These are phyloP conservation scores for Acer saccharum DNA, from an alignment of 345 rosid genomes.

Conservation along the genomic window DNA sequence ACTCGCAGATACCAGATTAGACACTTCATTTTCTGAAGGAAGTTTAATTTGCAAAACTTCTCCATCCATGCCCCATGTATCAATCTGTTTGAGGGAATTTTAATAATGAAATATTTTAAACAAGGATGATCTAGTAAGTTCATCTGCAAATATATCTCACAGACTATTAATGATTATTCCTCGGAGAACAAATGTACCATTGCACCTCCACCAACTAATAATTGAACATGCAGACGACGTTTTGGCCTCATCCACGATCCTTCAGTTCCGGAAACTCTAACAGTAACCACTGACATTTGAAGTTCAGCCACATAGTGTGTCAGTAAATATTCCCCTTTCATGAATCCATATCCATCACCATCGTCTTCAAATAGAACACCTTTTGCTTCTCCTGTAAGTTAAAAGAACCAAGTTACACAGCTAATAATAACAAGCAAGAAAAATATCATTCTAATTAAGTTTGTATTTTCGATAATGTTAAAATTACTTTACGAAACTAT, in stretches of 20 bases:
- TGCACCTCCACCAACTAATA: conserved; percentile 85
- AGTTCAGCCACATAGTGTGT: conserved; percentile 68
- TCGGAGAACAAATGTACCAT: conserved; percentile 45
- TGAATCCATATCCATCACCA: conserved; percentile 88
- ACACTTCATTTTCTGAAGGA: conserved; percentile 57
- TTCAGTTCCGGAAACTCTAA: conserved; percentile 61
- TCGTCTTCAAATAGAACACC: conserved; percentile 85
- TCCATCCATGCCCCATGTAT: conserved; percentile 89
- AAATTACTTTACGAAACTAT: too few relatives aligned
- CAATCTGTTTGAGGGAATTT: conserved; percentile 52
- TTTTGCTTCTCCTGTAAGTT: conserved; percentile 59
- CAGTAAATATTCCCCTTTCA: conserved; percentile 59
- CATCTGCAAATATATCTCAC: background rate
- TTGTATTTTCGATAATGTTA: background rate
- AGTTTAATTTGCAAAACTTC: conserved; percentile 55
- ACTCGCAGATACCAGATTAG: conserved; percentile 44
- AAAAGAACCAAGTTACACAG: conserved; percentile 14
- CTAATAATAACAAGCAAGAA: background rate
- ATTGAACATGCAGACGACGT: conserved; percentile 61
- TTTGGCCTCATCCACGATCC: conserved; percentile 87
- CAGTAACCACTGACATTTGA: conserved; percentile 56
- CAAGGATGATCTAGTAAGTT: background rate
- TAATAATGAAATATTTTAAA: background rate
- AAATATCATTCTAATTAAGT: background rate
- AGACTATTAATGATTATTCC: background rate